Base-by-base conservation (phyloP, 768 basidiomycete genomes). In the Boletus reticuloceps region DNA sequence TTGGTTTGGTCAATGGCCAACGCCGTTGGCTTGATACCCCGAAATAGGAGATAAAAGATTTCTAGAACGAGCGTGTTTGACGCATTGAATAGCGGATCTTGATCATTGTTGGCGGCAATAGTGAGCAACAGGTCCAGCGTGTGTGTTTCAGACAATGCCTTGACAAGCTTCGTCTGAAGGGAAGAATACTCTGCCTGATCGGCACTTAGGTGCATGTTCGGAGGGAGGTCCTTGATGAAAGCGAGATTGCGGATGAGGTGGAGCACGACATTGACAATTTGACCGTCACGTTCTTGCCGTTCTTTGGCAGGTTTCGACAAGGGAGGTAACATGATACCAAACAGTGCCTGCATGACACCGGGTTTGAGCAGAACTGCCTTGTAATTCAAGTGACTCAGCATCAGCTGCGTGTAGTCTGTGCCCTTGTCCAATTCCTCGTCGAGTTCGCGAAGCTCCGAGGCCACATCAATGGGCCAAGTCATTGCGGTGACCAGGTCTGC, bases 401-500 rank as follows among this genome's bases (percentile, higher is more conserved):
- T 69, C 8, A 98, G 80, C 56, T 88, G 85, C 1, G 93, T 93
- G 71, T 94, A 98, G 69, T 99, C 97, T 16, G 91, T 84, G 17
- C 86, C 84, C 56, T 81, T 83, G 70, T 91, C 90, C 19, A 83
- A 61, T 38, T 88, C 90, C 42, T 94, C 90, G 62, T 84, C 81
- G 51, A 98, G 83, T 66, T 98, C 97, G 63, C 89, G 90, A 59
- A 99, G 77, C 72, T 98, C 97, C 64, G 92, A 90, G 1, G 93
- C 90, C 58, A 98, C 77, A 71, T 98, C 92, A 51, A 99, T 96
- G 1, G 97, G 97, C 97, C 97, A 99, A 2, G 96, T 98, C 91
- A 99, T 91, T 0, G 95, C 94, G 0, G 93, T 91, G 68, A 98
- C 86, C 22, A 99, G 77, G 68, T 98, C 97, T 9, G 85, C 87